Conservation (phyloP, 306 rosid species). For the Hippophae gyantsensis region DNA sequence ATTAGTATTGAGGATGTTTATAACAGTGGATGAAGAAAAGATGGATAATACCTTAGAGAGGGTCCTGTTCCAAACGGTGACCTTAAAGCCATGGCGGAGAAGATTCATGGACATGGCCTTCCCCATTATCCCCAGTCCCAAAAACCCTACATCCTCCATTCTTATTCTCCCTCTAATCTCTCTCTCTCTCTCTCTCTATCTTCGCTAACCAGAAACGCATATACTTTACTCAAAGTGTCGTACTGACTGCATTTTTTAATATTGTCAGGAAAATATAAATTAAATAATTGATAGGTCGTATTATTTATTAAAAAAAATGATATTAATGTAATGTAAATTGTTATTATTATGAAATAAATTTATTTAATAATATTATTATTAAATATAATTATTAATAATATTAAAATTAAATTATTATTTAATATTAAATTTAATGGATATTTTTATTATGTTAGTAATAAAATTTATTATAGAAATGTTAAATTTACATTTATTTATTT, state of each 20-base stretch:
- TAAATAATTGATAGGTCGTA: too few relatives aligned
- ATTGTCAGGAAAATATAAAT: too few relatives aligned
- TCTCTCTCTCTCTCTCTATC: background rate
- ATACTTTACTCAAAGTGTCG: background rate
- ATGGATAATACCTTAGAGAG: conserved; percentile 47
- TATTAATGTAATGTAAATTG: too few relatives aligned
- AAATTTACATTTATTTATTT: too few relatives aligned
- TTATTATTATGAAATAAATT: too few relatives aligned
- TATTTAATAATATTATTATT: too few relatives aligned
- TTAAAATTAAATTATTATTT: too few relatives aligned
- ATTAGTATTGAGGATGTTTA: background rate
- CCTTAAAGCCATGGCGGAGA: conserved; percentile 55
- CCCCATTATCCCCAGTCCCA: conserved; percentile 92
- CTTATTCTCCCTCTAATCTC: conserved; percentile 5
- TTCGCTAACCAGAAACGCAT: background rate
- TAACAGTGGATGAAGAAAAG: background rate
- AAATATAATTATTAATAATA: too few relatives aligned
- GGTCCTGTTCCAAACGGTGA: conserved; percentile 84
- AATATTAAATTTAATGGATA: too few relatives aligned
- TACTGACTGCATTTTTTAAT: background rate
- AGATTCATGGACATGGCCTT: conserved; percentile 66
- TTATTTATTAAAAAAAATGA: too few relatives aligned
- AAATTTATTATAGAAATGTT: too few relatives aligned
- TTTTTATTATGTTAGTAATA: too few relatives aligned
- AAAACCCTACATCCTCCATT: conserved; percentile 57